Conservation (phyloP, 1,284 basidiomycete genomes). For the Amylostereum areolatum region DNA sequence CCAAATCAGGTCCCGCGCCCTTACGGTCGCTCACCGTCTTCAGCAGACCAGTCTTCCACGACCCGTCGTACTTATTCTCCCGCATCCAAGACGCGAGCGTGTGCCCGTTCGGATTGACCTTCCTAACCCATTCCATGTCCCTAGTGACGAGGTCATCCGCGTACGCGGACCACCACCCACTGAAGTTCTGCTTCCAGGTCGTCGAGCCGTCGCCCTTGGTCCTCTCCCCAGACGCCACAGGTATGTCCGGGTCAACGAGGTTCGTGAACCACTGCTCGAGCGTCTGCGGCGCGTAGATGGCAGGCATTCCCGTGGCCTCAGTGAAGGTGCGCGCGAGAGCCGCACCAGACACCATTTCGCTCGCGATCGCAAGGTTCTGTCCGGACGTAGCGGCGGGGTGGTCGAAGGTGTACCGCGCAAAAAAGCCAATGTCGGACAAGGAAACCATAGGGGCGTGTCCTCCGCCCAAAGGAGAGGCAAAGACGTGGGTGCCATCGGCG, state of each 20-base stretch:
- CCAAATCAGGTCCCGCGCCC: too few relatives aligned
- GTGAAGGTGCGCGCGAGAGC: constrained; percentile 33
- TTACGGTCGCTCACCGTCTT: too few relatives aligned
- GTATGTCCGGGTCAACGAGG: constrained; percentile 23
- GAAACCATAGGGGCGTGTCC: constrained; percentile 39
- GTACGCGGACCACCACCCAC: constrained; percentile 34
- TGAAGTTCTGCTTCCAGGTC: constrained; percentile 34
- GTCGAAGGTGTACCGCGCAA: constrained; percentile 40
- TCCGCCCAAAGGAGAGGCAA: constrained; percentile 31
- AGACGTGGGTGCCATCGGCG: constrained; percentile 38
- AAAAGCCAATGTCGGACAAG: constrained; percentile 42
- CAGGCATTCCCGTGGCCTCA: constrained; percentile 34
- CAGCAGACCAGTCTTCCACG: too few relatives aligned
- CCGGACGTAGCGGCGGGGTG: constrained; percentile 33
- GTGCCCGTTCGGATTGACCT: constrained; percentile 26
- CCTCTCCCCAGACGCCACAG: constrained; percentile 24
- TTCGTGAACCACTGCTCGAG: constrained; percentile 32
- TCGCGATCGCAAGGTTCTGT: constrained; percentile 33
- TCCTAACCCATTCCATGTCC: constrained; percentile 36
- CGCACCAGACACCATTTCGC: constrained; percentile 35
- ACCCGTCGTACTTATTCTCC: constrained; percentile 14
- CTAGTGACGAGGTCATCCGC: constrained; percentile 36
- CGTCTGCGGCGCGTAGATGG: constrained; percentile 27
- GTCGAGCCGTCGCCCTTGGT: constrained; percentile 18
- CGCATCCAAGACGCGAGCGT: constrained; percentile 23